Conservation (phyloP, 805 yeast species). For the Lipomyces mesembrius region DNA sequence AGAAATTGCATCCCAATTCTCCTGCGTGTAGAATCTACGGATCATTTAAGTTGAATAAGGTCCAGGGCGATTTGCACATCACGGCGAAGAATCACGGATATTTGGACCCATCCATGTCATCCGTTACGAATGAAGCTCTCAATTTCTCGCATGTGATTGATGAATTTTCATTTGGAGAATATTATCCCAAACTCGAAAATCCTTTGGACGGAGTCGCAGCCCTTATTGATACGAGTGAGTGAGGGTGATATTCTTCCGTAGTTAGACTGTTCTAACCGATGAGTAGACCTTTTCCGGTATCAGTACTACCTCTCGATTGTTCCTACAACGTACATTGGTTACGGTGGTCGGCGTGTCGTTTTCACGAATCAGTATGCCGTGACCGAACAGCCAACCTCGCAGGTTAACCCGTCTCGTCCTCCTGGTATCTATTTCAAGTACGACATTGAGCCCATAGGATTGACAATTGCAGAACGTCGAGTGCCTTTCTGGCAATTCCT, state of each 20-base stretch:
- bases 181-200: slow-evolving; percentile 81
- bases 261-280: not conserved
- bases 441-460: slow-evolving; percentile 84
- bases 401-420: slow-evolving; percentile 36
- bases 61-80: slow-evolving; percentile 82
- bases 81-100: slow-evolving; percentile 77
- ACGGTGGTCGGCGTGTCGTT: slow-evolving; percentile 63
- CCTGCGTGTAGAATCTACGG: slow-evolving; percentile 91
- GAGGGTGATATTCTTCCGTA: not conserved
- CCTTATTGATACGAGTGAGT: slow-evolving; percentile 52
- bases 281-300: slow-evolving; percentile 45
- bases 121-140: slow-evolving; percentile 45
- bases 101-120: slow-evolving; percentile 43
- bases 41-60: slow-evolving; percentile 79
- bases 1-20: slow-evolving; percentile 19
- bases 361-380: slow-evolving; percentile 88
- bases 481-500: slow-evolving; percentile 78
- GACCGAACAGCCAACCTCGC: slow-evolving; percentile 47
- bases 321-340: slow-evolving; percentile 73
- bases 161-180: slow-evolving; percentile 90
- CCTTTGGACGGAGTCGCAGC: slow-evolving; percentile 83
- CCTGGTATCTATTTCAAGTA: slow-evolving; percentile 83
- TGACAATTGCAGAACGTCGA: slow-evolving; percentile 70
- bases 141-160: slow-evolving; percentile 84
- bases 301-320: slow-evolving; percentile 78